Base-by-base conservation (phyloP, 352 stramenopile species). In the Phytophthora gonapodyides region DNA sequence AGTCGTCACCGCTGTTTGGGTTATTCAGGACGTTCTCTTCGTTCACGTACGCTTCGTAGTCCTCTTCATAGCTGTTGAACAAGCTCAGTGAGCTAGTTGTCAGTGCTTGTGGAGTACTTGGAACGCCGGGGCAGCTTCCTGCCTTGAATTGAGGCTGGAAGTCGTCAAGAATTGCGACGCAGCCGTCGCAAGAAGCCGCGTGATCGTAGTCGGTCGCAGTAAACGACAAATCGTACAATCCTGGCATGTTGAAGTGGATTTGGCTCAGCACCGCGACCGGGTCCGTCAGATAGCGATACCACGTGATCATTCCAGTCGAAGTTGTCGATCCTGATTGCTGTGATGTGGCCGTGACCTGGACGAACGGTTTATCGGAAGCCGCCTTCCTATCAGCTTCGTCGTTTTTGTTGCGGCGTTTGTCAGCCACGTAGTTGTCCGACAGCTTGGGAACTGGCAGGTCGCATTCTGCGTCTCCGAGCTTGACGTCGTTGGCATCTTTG, bases 391-490 rank as follows among this genome's bases (percentile, higher is more conserved):
- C 12, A 16, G 12, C 15, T n/a, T 6, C 36, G 7, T 78, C 68
- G 10, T 58, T 21, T 11, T 44, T 41, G 24, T 82, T 80, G 6
- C 16, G 48, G 21, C 73, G 70, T 13, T 57, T 46, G 42, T 82
- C 72, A 0, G 48, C 59, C 13, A 82, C 74, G 58, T 82, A 86
- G 61, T 81, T 87, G 64, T 84, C 77, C 9, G 40, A 71, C 37
- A 72, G 72, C 30, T 81, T 69, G 16, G 72, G 70, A 38, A 69
- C 75, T 16, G 55, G 43, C 7, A 63, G 19, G 4, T 17, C 15
- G 12, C 55, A 63, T 12, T 10, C 30, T 12, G 50, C 13, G 13
- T 31, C 36, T 36, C 49, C 49, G 15, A 57, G 49, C 10, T 47
- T 34, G 8, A 57, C 5, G 49, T 57, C 37, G 36, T 47, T 57